Evolutionary conservation across 148 eudicot genomes (phyloP).

Genomic region (Selenicereus undatus): DNA sequence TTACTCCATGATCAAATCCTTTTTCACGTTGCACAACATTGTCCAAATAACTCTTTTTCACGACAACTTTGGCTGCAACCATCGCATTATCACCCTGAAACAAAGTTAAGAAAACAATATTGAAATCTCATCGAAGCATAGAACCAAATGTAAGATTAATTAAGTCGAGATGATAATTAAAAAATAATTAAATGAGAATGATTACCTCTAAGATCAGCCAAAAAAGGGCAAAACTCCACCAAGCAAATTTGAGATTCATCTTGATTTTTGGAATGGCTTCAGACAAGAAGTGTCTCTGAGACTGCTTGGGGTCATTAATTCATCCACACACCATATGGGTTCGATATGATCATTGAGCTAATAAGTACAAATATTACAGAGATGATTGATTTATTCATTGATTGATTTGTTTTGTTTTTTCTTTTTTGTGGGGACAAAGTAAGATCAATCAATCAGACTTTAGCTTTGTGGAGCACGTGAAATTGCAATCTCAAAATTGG

Average conservation of each 20-base stretch:
- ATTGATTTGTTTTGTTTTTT: too few relatives aligned
- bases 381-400: neutral
- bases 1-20: neutral
- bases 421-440: neutral
- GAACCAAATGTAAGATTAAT: neutral
- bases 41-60: neutral
- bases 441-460: neutral
- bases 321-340: neutral
- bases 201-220: constrained; percentile 15
- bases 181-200: too few relatives aligned
- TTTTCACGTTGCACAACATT: neutral
- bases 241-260: constrained; percentile 20
- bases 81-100: neutral
- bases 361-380: neutral
- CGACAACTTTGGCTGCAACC: neutral
- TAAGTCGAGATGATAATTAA: neutral
- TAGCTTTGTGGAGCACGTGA: too few relatives aligned
- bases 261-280: neutral
- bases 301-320: neutral
- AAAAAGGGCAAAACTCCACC: constrained; percentile 1
- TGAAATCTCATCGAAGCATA: too few relatives aligned
- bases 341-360: neutral
- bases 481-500: too few relatives aligned
- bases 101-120: too few relatives aligned
- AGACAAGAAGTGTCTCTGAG: neutral